Percentiles rank a stretch among this genome's conserved stretches.
Evolutionary conservation across 495 filamentous ascomycete species (phyloP).

Genomic region (Cercophora samala): DNA sequence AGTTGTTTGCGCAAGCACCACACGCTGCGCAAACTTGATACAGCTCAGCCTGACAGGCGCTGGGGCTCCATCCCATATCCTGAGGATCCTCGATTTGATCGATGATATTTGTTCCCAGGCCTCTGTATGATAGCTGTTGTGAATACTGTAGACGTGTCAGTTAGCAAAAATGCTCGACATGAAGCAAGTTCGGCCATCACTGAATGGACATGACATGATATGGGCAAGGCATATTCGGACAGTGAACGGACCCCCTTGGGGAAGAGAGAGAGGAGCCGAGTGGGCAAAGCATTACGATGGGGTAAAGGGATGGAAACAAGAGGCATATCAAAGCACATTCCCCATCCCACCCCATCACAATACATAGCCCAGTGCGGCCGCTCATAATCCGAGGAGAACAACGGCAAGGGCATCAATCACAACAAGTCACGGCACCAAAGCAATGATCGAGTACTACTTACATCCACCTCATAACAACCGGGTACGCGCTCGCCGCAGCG

Average conservation of each 20-base stretch:
- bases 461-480: constrained; percentile 87
- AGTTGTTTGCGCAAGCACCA: constrained; percentile 86
- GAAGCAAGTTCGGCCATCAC: neutral
- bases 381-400: neutral
- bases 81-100: constrained; percentile 85
- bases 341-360: neutral
- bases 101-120: constrained; percentile 83
- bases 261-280: neutral
- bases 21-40: constrained; percentile 92
- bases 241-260: neutral
- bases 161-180: neutral
- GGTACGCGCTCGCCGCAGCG: constrained; percentile 84
- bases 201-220: neutral
- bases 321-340: constrained; percentile 1
- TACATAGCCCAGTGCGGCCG: neutral
- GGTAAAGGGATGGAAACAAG: neutral
- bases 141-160: constrained; percentile 57
- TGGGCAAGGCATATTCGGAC: neutral
- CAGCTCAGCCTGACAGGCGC: constrained; percentile 82
- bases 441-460: constrained; percentile 52
- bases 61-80: constrained; percentile 79
- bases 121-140: constrained; percentile 71
- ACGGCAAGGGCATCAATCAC: neutral
- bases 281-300: neutral
- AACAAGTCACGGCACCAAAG: neutral